Conservation (phyloP, 2,329 filamentous ascomycete genomes). For the Fusarium palustre region DNA sequence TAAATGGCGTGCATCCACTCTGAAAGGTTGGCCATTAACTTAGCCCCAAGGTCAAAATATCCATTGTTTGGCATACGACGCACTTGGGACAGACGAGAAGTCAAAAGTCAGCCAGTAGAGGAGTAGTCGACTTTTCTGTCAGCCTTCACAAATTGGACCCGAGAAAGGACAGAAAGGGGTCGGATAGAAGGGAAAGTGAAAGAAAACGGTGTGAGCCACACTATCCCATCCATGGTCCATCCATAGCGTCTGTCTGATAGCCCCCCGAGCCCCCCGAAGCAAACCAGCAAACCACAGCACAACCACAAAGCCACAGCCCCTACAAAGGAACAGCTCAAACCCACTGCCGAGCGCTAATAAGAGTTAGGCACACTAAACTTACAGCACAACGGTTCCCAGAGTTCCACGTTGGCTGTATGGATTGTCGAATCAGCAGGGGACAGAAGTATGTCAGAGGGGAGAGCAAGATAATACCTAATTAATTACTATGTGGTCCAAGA, state of each 20-base stretch:
- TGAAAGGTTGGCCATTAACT: conserved; percentile 31
- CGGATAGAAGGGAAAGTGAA: conserved; percentile 29
- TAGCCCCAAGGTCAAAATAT: conserved; percentile 32
- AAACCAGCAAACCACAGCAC: conserved; percentile 16
- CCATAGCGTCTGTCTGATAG: conserved; percentile 32
- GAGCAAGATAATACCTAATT: conserved; percentile 6
- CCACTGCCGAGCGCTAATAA: conserved; percentile 37
- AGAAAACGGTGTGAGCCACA: conserved; percentile 43
- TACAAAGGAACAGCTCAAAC: conserved; percentile 27
- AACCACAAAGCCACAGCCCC: conserved; percentile 39
- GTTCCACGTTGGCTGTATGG: conserved; percentile 9
- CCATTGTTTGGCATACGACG: conserved; percentile 31
- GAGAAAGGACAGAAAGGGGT: conserved; percentile 11
- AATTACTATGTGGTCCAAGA: conserved; percentile 2
- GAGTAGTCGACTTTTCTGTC: conserved; percentile 26
- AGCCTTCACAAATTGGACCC: conserved; percentile 10
- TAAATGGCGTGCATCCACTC: conserved; percentile 35
- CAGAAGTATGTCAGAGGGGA: conserved; percentile 13
- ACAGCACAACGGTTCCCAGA: conserved; percentile 33
- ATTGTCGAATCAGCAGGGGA: conserved; percentile 28
- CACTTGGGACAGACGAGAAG: conserved; percentile 37
- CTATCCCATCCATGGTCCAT: conserved; percentile 3
- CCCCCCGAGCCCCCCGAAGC: conserved; percentile 21
- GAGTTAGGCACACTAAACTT: conserved; percentile 24
- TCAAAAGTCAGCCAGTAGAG: not conserved